Base-by-base conservation (phyloP, 2,329 filamentous ascomycete genomes). In the Teratosphaeria viscida region DNA sequence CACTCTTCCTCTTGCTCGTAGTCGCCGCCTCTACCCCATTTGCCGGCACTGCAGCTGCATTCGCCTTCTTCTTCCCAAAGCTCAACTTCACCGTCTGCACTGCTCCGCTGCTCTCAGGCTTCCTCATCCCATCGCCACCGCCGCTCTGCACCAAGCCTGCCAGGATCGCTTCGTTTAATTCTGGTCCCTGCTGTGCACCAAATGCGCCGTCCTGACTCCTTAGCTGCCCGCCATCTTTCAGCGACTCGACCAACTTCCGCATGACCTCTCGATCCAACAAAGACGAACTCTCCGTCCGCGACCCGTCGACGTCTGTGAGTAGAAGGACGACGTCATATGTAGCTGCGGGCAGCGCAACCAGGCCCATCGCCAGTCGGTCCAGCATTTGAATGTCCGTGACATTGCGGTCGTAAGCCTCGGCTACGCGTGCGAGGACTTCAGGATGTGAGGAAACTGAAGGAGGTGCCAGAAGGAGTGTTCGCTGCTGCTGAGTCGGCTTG, bases 371-470 rank as follows among this genome's bases (percentile, higher is more conserved):
- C 49, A 99, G 83, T 57, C 94, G 90, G 77, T 99, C 94, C 62
- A 99, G 88, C 94, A 99, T 99, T 75, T 97, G 94, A 57, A 99
- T 81, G 72, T 99, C 94, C 63, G 91, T 92, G 54, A 82, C 79
- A 64, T 81, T 78, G 71, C 90, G 87, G 73, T 94, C 85, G 77
- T 90, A 85, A 60, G 84, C 79, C 61, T 85, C 80, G 69, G 95
- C 83, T 63, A 94, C 80, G 65, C 79, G 78, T 64, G 85, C 82
- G 65, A 97, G 81, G 68, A 85, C 85, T 66, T 90, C 86, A 66
- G 92, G 89, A 75, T 95, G 88, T 59, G 90, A 85, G 66, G 94
- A 87, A 68, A 97, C 83, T 27, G 91, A 95, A 12, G 94, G 92
- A 57, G 94, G 92, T 35, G 92, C 91, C 62, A 97, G 86, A 49